Evolutionary conservation across 1,284 basidiomycete species (phyloP).

Genomic region (Malassezia cuniculi): DNA sequence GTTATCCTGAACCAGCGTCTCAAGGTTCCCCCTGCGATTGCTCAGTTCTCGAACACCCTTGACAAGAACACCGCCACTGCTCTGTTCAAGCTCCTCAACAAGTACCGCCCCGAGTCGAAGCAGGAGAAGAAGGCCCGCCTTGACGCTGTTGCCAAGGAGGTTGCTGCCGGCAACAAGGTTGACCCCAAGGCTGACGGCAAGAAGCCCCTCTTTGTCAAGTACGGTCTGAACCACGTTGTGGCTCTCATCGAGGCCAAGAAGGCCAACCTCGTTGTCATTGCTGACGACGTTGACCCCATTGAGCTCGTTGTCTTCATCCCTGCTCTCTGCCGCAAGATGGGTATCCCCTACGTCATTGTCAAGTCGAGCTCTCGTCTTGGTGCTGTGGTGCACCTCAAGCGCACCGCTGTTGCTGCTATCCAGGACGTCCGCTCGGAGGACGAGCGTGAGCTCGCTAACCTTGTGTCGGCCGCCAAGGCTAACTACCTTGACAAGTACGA

Average conservation of each 20-base stretch:
- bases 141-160: conserved; percentile 59
- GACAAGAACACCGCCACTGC: conserved; percentile 99
- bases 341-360: conserved; percentile 92
- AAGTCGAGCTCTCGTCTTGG: conserved; percentile 93
- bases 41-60: conserved; percentile 91
- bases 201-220: conserved; percentile 91
- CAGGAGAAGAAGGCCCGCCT: conserved; percentile 96
- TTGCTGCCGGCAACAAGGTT: conserved; percentile 54
- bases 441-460: conserved; percentile 76
- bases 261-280: conserved; percentile 88
- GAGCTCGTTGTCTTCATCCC: conserved; percentile 90
- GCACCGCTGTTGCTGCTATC: conserved; percentile 73
- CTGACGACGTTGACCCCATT: conserved; percentile 96
- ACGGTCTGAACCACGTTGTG: conserved; percentile 90
- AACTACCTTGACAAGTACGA: conserved; percentile 94
- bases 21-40: conserved; percentile 95
- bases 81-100: conserved; percentile 94
- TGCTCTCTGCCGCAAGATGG: conserved; percentile 97
- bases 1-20: conserved; percentile 96
- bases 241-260: conserved; percentile 87
- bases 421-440: conserved; percentile 93
- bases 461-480: conserved; percentile 86
- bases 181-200: conserved; percentile 48
- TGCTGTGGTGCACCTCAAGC: conserved; percentile 96
- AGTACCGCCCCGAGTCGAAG: conserved; percentile 83